Evolutionary conservation across 805 yeast genomes (phyloP), one percentile per base, ranked within the genome.

Genomic region (Yarrowia sp.): DNA sequence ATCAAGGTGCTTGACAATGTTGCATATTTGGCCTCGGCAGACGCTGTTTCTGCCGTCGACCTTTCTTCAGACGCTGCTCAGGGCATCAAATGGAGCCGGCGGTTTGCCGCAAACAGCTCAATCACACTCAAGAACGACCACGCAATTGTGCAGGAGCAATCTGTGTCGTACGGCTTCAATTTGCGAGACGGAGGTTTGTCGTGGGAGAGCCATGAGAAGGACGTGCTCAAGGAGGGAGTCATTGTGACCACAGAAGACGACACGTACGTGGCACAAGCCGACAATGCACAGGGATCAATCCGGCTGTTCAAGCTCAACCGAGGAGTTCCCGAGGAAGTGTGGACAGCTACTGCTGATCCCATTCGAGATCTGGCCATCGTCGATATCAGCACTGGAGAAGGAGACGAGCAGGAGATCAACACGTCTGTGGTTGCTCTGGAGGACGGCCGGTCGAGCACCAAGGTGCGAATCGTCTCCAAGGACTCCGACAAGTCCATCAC

Each of bases 51-150:
- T 35, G 65, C 65, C 10, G 26, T 59, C 35, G 52, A 59, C 22
- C 50, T 59, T 5, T 59, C 65, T 32, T 45, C 65, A 12, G 40
- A 58, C 35, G 48, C 49, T 14, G 19, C 22, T n/a, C 8, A 22
- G 22, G 52, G 52, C 10, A n/a, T 59, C 52, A 59, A 59, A 19
- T 59, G 65, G 65, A 43, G 32, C 41, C 35, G 65, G 16, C 50
- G 65, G 4, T 45, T 59, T 35, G 32, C 35, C 65, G 42, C 4
- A 11, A 45, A 45, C 42, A 35, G 52, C 16, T 32, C 65, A 43
- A 59, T 59, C 52, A 59, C 65, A 32, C 41, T 59, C 35, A 59
- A 59, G 42, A 59, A 59, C 52, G 52, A 59, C 35, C 65, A 59
- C 12, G 65, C 65, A 4, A 26, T 59, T 14, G 41, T 59, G 5